Evolutionary conservation across 78 protist genomes (phyloP).

Genomic region (Diacronema lutheri): DNA sequence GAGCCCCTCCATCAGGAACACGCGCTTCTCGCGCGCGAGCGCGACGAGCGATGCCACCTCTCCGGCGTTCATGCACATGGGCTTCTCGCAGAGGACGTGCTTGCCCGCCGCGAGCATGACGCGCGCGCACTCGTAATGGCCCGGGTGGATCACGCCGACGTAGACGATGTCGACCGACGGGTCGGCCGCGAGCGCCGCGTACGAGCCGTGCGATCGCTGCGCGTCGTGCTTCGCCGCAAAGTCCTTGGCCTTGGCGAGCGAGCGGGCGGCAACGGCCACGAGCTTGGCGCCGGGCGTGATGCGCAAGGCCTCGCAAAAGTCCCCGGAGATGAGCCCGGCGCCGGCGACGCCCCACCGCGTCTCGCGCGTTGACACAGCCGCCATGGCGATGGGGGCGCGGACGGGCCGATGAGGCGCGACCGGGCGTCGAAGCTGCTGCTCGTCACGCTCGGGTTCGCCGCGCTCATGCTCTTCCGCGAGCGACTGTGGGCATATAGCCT

Average conservation of each 20-base stretch:
- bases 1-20: constrained; percentile 47
- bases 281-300: background rate
- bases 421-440: no score
- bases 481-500: no score
- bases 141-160: constrained; percentile 18
- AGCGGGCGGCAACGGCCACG: background rate
- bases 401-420: no score
- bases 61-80: background rate
- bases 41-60: background rate
- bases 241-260: constrained; percentile 2
- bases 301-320: background rate
- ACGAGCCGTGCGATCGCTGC: background rate
- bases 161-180: constrained; percentile 20
- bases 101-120: constrained; percentile 1
- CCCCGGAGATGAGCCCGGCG: constrained; percentile 6
- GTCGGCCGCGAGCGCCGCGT: background rate
- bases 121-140: background rate
- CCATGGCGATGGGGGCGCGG: no score
- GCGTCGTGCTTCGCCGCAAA: constrained; percentile 26
- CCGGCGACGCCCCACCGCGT: constrained; percentile 26
- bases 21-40: background rate
- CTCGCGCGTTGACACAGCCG: no score
- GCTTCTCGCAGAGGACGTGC: constrained; percentile 39
- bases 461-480: no score
- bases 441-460: no score